Base-by-base conservation (phyloP, 2,329 filamentous ascomycete genomes). In the Colletotrichum sp. region DNA sequence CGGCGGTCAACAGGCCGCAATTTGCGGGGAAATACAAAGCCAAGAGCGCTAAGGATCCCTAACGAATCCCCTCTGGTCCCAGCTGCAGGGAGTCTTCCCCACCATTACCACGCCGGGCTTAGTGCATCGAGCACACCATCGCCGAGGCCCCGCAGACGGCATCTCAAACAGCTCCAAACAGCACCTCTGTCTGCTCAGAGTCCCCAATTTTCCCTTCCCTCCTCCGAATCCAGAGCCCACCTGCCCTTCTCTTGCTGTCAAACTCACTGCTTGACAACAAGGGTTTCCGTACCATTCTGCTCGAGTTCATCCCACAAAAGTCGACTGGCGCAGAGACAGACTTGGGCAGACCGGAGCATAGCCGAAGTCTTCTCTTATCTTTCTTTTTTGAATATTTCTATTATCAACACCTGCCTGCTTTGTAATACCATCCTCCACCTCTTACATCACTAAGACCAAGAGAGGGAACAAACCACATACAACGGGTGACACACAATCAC, bases 101-200 rank as follows among this genome's bases (percentile, higher is more conserved):
- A 68, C 32, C 57, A 39, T 55, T 64, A 3, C 63, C 73, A 18
- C 21, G 10, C 13, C 18, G 52, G 64, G 73, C 16, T 65, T 75
- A 73, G 73, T 30, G 34, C 70, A 52, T 60, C 69, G 59, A 75
- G 70, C 73, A 75, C 73, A 75, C 64, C 70, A 75, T 73, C 70
- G 72, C 48, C 69, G 52, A 63, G 55, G 72, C 63, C 43, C 72
- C 72, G 43, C 72, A 21, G 18, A 14, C 52, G 26, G 52, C 73
- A 72, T 68, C 57, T 63, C 59, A 68, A 60, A 63, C 72, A 34
- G 59, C 52, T 24, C 72, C 43, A 52, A 28, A 32, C 67, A 48
- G 66, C 59, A 32, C 18, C 59, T 28, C 26, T 30, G 59, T 61
- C 59, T 48, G 48, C 68, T 70, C 59, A 34, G 61, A 57, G 64